Percentiles rank a stretch among this genome's conserved stretches.
phyloP scores from a whole-genome alignment of 768 basidiomycete species.

The Termitomyces sp. region DNA sequence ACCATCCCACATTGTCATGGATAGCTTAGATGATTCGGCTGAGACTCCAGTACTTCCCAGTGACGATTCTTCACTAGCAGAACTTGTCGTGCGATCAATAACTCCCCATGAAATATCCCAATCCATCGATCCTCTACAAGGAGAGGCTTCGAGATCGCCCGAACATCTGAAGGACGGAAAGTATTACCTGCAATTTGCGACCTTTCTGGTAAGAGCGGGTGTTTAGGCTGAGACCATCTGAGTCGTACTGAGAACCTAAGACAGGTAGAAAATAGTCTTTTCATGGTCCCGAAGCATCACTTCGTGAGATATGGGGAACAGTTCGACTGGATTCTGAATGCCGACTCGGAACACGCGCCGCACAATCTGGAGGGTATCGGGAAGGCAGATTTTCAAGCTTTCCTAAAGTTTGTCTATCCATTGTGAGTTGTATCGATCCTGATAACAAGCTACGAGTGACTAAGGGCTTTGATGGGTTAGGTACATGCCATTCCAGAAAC shows the following conservation, averaged over 20 bases:
- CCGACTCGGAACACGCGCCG: background rate
- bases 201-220: background rate
- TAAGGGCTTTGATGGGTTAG: too few relatives aligned
- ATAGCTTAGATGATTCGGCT: too few relatives aligned
- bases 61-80: too few relatives aligned
- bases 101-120: background rate
- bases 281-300: conserved; percentile 4
- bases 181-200: conserved; percentile 2
- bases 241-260: background rate
- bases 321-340: background rate
- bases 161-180: background rate
- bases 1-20: too few relatives aligned
- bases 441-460: too few relatives aligned
- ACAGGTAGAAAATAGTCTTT: conserved; percentile 2
- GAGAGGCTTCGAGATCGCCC: too few relatives aligned
- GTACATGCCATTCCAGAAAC: background rate
- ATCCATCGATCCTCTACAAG: background rate
- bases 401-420: conserved; percentile 9
- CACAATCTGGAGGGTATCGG: background rate
- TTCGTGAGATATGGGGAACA: background rate
- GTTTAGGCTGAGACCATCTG: background rate
- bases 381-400: conserved; percentile 2
- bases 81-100: too few relatives aligned
- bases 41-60: too few relatives aligned
- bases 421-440: conserved; percentile 5